These are phyloP conservation scores for Fusarium tanahbumbuense DNA, from an alignment of 2,329 filamentous ascomycete species.

Conservation along the genomic window DNA sequence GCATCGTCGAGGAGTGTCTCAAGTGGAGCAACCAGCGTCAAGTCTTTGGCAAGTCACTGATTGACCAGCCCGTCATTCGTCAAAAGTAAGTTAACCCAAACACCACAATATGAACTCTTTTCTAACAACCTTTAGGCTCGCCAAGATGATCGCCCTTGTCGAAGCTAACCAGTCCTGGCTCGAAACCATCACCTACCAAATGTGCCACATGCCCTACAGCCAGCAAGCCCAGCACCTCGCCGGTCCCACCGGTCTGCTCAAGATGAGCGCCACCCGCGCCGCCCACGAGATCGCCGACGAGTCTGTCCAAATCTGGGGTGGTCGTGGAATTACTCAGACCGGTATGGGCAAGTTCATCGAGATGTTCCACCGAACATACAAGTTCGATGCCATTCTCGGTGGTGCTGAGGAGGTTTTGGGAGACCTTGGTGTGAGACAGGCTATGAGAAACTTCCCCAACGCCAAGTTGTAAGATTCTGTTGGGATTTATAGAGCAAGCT, in stretches of 20 bases:
- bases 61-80: slow-evolving; percentile 84
- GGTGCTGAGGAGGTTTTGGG: slow-evolving; percentile 86
- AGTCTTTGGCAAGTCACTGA: slow-evolving; percentile 84
- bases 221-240: slow-evolving; percentile 80
- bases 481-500: not conserved
- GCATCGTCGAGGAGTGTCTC: slow-evolving; percentile 82
- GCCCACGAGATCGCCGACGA: slow-evolving; percentile 88
- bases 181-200: slow-evolving; percentile 86
- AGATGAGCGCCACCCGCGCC: slow-evolving; percentile 79
- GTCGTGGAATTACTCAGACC: slow-evolving; percentile 80
- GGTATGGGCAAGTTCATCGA: slow-evolving; percentile 88
- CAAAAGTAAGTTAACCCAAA: slow-evolving; percentile 71
- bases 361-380: slow-evolving; percentile 86
- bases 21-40: slow-evolving; percentile 91
- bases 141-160: slow-evolving; percentile 85
- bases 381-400: slow-evolving; percentile 82
- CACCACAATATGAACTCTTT: no score
- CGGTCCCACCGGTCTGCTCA: slow-evolving; percentile 84
- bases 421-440: slow-evolving; percentile 85
- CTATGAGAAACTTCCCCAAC: slow-evolving; percentile 86
- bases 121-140: slow-evolving; percentile 63
- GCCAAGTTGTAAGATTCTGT: slow-evolving; percentile 72
- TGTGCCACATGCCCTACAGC: slow-evolving; percentile 85
- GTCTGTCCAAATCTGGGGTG: slow-evolving; percentile 87
- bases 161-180: slow-evolving; percentile 90